Base-by-base conservation (phyloP, 495 filamentous ascomycete species). In the Penicillium cinerascens region DNA sequence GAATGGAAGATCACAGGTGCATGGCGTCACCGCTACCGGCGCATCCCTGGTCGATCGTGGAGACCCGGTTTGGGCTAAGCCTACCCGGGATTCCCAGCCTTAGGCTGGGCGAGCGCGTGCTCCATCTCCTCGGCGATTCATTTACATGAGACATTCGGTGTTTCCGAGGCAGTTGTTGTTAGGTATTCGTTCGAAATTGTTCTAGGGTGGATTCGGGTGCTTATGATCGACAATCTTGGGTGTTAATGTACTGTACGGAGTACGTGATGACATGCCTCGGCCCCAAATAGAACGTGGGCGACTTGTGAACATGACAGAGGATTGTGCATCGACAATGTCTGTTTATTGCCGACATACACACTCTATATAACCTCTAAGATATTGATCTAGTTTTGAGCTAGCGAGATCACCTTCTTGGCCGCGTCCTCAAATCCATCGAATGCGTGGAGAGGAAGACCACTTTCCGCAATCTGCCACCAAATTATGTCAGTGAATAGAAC, bases 361-460 rank as follows among this genome's bases (percentile, higher is more conserved):
- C 44, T 23, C 40, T 35, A 15, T 27, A 36, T 7, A 42, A 39
- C 4, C 10, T 3, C 29, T 4, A 0, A 37, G 38, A 22, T n/a
- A n/a, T 2, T 17, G n/a, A 38, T 18, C 16, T 15, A 27, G 8
- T 10, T 27, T 20, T 49, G 35, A 8, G 86, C 82, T 49, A 93
- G 64, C 58, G 84, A 78, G 39, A 92, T 85, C 4, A 83, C 87
- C 70, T 91, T 90, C 59, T 70, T 73, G 3, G 86, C 87, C 6
- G 89, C 91, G 61, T 85, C 84, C 52, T 90, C 87, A 63, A 96
- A 91, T 42, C 86, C 85, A 61, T 92, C 88, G 71, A 87, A 92
- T 0, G 87, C 87, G 65, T 85, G 82, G 47, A 95, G 67, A 27
- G 79, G 78, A 54, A 92, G 71, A 4, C 87, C 85, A 65, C 86